Base-by-base conservation (phyloP, 2,329 filamentous ascomycete species). In the Fusarium torulosum region DNA sequence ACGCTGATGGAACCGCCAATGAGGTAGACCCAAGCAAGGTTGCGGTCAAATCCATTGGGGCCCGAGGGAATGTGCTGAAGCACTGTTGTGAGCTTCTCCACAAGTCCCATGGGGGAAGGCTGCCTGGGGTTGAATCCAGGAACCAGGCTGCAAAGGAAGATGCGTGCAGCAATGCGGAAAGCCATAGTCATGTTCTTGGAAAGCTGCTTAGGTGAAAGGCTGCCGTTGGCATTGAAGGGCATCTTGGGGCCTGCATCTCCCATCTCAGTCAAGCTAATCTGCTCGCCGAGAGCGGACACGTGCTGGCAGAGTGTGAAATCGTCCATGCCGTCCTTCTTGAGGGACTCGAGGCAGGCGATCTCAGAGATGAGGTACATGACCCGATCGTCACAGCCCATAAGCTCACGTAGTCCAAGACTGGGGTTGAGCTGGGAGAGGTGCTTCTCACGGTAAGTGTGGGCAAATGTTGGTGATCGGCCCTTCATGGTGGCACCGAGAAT, bases 351-450 rank as follows among this genome's bases (percentile, higher is more conserved):
- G 79, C 96, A 98, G 54, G 95, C 93, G 73, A 98, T 97, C 81
- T 99, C 96, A 3, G 94, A 97, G 77, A 99, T 97, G 73, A 98
- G 85, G 79, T 97, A 98, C 94, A 99, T 97, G 80, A 98, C 91
- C 21, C 90, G 89, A 80, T 99, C 96, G 68, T 98, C 95, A 79
- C 96, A 98, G 71, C 96, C 96, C 94, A 98, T 98, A 51, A 98
- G 86, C 82, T 97, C 94, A 53, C 91, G 90, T 37, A 99, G 86
- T 13, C 96, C 96, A 15, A 90, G 83, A 55, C 84, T 87, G 21
- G 84, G 80, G 78, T 87, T 86, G 66, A 81, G 78, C 13, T 81
- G 77, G 11, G 92, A 91, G 51, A 97, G 87, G 78, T 97, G 93
- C 85, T 97, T 97, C 78, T 96, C 91, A 49, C 96, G 90, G 81